phyloP scores from a whole-genome alignment of 352 stramenopile species.

The Phytophthora aleatoria region DNA sequence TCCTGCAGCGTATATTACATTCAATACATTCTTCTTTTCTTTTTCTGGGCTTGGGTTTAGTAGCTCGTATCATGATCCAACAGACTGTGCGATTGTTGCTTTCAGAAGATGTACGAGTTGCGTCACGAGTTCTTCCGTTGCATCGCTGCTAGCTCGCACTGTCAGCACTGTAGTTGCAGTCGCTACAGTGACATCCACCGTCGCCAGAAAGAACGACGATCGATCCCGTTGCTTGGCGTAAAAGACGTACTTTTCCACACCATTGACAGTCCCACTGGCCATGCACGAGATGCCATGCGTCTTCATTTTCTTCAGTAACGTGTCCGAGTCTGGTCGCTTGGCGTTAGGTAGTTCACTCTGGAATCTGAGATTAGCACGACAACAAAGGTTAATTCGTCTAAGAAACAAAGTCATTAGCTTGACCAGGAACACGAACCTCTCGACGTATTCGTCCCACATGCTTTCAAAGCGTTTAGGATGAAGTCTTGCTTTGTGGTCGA shows the following conservation, averaged over 20 bases:
- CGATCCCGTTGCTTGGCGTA: conserved; percentile 62
- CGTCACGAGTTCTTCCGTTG: conserved; percentile 44
- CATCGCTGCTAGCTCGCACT: conserved; percentile 54
- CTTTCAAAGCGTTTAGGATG: conserved; percentile 75
- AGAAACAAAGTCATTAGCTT: no score
- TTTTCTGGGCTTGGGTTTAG: neutral
- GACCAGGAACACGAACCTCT: conserved; percentile 44
- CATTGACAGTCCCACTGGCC: conserved; percentile 70
- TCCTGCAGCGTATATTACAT: conserved; percentile 38
- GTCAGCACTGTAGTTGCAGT: conserved; percentile 46
- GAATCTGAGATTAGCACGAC: conserved; percentile 31
- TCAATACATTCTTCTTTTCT: conserved; percentile 11
- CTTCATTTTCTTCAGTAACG: conserved; percentile 53
- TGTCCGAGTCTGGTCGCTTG: conserved; percentile 27
- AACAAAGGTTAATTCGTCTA: conserved; percentile 2
- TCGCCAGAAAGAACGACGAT: conserved; percentile 60
- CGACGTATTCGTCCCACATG: conserved; percentile 79
- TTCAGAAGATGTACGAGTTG: conserved; percentile 51
- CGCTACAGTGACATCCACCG: conserved; percentile 51
- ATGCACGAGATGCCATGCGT: conserved; percentile 60
- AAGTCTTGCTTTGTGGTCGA: conserved; percentile 50
- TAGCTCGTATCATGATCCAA: conserved; percentile 8
- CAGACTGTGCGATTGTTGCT: conserved; percentile 17
- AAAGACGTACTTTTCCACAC: conserved; percentile 78
- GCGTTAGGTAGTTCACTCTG: conserved; percentile 28